Base-by-base conservation (phyloP, 2,329 filamentous ascomycete genomes). In the Bipolaris cookei region DNA sequence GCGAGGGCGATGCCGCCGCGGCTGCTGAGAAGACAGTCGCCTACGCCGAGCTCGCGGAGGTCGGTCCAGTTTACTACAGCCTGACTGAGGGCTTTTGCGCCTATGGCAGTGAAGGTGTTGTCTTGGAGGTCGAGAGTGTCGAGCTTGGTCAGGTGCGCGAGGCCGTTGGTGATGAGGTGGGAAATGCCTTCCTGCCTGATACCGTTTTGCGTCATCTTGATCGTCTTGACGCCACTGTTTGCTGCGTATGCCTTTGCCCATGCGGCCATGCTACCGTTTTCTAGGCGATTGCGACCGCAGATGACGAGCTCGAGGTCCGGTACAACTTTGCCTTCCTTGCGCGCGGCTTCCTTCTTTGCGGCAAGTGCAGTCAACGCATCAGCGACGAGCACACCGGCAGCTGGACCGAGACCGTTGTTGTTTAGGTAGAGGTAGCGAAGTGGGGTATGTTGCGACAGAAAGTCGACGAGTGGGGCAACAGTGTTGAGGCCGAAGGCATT, bases 171-270 rank as follows among this genome's bases (percentile, higher is more conserved):
- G 63, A 99, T 81, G 54, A 99, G 82, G 64, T 89, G 85, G 45
- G 88, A 88, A 71, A 98, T 95, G 59, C 95, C 95, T 77, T 98
- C 92, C 74, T 94, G 91, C 41, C 95, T 86, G 67, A 99, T 99
- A 50, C 95, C 95, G 76, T 99, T 98, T 79, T 98, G 95, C 23
- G 96, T 92, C 95, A 99, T 98, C 83, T 94, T 96, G 67, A 99
- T 86, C 57, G 88, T 88, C 78, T 89, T 90, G 62, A 99, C 85
- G 55, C 90, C 89, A 64, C 85, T 80, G 73, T 98, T 92, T 56
- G 94, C 88, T 69, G 88, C 87, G 77, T 91, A 97, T 1, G 92
- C 85, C 76, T 89, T 90, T 39, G 93, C 92, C 95, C 95, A 99
- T 0, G 94, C 93, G 13, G 86, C 87, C 95, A 99, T 99, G 74